phyloP scores from a whole-genome alignment of 2,329 filamentous ascomycete genomes.

The Polychaeton citri region DNA sequence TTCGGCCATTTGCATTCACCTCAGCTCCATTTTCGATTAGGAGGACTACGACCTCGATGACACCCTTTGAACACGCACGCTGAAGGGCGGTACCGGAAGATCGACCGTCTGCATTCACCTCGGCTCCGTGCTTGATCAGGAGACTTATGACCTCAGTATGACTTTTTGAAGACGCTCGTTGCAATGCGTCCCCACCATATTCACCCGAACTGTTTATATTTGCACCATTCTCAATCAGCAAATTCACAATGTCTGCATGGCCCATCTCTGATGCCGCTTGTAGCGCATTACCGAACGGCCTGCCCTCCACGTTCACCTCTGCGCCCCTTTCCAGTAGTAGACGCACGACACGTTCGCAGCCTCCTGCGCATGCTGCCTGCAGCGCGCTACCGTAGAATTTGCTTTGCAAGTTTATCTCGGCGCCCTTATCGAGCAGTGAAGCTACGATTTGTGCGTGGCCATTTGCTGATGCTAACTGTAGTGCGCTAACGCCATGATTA shows the following conservation, averaged over 20 bases:
- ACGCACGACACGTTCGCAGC: background rate
- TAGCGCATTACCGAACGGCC: background rate
- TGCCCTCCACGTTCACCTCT: background rate
- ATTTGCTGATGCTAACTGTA: slow-evolving; percentile 16
- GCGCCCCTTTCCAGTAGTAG: background rate
- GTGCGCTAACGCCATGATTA: slow-evolving; percentile 12
- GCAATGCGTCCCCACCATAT: too few species aligned
- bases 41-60: too few species aligned
- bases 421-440: slow-evolving; percentile 13
- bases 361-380: background rate
- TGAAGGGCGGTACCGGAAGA: too few species aligned
- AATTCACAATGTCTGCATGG: background rate
- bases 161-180: too few species aligned
- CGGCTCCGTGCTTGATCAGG: too few species aligned
- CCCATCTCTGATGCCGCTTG: background rate
- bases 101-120: too few species aligned
- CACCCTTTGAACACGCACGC: too few species aligned
- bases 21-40: too few species aligned
- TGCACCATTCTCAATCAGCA: background rate
- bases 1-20: too few species aligned
- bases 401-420: slow-evolving; percentile 6
- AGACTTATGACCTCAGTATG: too few species aligned
- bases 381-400: background rate
- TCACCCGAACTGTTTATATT: too few species aligned
- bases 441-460: slow-evolving; percentile 11